Base-by-base conservation (phyloP, 2,329 filamentous ascomycete species). In the Mariannaea elegans region DNA sequence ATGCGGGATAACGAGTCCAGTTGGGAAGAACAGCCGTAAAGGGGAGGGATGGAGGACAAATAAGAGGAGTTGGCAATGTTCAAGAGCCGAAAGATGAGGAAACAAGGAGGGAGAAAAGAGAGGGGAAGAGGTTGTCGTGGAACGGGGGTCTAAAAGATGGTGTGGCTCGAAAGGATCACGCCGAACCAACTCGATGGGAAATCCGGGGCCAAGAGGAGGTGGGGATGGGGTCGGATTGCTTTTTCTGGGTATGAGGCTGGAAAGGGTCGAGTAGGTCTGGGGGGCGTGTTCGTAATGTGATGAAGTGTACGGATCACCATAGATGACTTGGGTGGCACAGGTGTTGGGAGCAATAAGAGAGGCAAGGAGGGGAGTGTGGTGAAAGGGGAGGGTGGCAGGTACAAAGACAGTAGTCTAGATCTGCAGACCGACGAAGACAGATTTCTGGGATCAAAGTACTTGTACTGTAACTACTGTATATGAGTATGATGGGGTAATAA, bases 101-200 rank as follows among this genome's bases (percentile, higher is more conserved):
- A 46, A 53, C 27, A 45, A 61, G 36, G 42, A 51, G 23, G 49
- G 53, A 47, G 44, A 39, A 34, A 36, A 13, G 34, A 41, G 42
- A 42, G 36, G 18, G 27, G 48, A 48, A 58, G 65, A 59, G 60
- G 47, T 58, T 48, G 57, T 45, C 56, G 42, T 55, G 32, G 31
- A 51, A 60, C 42, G 44, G 50, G 38, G 39, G 38, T 46, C 52
- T 18, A 53, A 61, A 32, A 59, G 59, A 61, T 59, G 59, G 56
- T 54, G 57, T 56, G 63, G 52, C 48, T 32, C 16, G 27, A 42
- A 66, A 55, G 67, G 65, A 70, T 70, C 67, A 67, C 62, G 58
- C 62, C 61, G 68, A 63, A 69, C 68, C 68, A 69, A 66, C 63
- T 67, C 68, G 57, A 70, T 63, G 66, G 67, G 61, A 70, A 70